Evolutionary conservation across 2,329 filamentous ascomycete species (phyloP).

Genomic region (Cladosporium sp.): DNA sequence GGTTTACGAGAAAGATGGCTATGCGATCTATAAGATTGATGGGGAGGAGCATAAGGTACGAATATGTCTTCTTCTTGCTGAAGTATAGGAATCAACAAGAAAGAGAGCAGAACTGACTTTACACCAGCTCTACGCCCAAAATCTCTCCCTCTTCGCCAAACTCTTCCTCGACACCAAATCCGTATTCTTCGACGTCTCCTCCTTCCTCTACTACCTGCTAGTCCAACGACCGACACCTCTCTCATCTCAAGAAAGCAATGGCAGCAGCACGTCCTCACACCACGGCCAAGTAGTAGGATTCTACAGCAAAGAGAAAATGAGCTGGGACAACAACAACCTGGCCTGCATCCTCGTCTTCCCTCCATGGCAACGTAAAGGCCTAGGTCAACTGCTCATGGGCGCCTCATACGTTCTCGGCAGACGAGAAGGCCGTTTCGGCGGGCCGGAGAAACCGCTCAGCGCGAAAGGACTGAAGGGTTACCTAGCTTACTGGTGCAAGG

Average conservation of each 20-base stretch:
- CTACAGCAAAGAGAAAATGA: conserved; percentile 98
- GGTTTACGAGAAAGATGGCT: conserved; percentile 74
- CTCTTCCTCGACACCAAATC: conserved; percentile 98
- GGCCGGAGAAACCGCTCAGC: conserved; percentile 89
- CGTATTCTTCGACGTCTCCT: conserved; percentile 93
- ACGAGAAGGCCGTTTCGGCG: conserved; percentile 77
- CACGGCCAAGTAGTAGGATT: conserved; percentile 73
- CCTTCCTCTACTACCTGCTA: conserved; percentile 91
- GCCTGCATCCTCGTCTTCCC: conserved; percentile 95
- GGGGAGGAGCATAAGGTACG: conserved; percentile 68
- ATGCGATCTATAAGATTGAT: conserved; percentile 89
- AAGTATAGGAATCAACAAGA: neutral
- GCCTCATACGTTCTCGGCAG: conserved; percentile 88
- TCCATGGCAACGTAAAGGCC: conserved; percentile 86
- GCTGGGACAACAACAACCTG: conserved; percentile 97
- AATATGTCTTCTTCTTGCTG: neutral
- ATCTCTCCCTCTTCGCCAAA: conserved; percentile 92
- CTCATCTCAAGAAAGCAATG: conserved; percentile 11
- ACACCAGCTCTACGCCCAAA: conserved; percentile 74
- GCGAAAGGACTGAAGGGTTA: conserved; percentile 82
- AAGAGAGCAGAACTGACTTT: conserved; percentile 3
- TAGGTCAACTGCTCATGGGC: conserved; percentile 86
- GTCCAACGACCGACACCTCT: conserved; percentile 59
- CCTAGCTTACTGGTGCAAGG: conserved; percentile 77
- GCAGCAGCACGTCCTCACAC: conserved; percentile 14